Base-by-base conservation (phyloP, 345 rosid species). In the Melaleuca quinquenervia region DNA sequence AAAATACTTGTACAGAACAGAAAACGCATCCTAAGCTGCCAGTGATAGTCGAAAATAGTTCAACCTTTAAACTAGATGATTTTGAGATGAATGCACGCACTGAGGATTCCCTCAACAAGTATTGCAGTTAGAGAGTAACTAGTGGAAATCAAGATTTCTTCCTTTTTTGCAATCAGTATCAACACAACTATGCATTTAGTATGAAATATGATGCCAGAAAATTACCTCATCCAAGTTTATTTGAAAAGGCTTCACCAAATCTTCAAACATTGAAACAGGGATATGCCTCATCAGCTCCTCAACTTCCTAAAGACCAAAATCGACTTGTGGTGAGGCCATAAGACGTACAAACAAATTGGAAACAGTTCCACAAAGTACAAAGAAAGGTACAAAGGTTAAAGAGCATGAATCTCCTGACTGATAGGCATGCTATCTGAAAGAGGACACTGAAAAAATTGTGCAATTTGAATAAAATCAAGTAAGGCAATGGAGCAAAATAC, bases 211-310 rank as follows among this genome's bases (percentile, higher is more conserved):
- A 53, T 53, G 12, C 58, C 76, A 76, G 24, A 87, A 44, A 64
- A 50, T 50, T 95, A 97, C 99, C 93, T 96, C 93, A 18, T 95
- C 91, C 87, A 91, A 84, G 86, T 91, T 89, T 56, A 96, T 93
- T 90, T 95, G 97, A 91, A 91, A 94, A 32, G 98, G 98, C 89
- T 95, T 92, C 86, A 91, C 98, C 89, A 93, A 94, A 92, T 97
- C 99, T 84, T 96, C 97, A 87, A 95, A 96, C 97, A 94, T 94
- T 45, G 88, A 86, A 2, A 95, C 96, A 90, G 94, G 92, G 84
- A 93, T 89, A 58, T 87, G 92, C 92, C 91, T 92, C 93, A 97
- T 90, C 87, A 90, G 91, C 86, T 90, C 94, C 86, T 92, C 96
- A 86, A 95, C 99, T 91, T 97, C 98, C 99, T 97, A 88, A 52